A percentile compares a stretch with the other conserved stretches of the same genome.
Conservation (phyloP, 805 yeast genomes). For the Saccharomycopsis malanga region DNA sequence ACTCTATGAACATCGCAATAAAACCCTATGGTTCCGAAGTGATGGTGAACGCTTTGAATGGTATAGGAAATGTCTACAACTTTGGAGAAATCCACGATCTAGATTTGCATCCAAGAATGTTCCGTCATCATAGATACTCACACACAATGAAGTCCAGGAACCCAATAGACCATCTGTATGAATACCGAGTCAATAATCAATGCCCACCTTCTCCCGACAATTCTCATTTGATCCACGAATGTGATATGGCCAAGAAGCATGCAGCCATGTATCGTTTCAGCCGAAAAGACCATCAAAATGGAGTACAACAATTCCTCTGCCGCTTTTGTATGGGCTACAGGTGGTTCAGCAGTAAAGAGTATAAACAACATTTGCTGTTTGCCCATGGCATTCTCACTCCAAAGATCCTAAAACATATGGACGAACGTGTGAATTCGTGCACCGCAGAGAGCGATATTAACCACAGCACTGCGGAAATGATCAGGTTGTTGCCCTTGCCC, state of each 20-base stretch:
- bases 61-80: too few species aligned
- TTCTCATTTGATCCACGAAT: not conserved
- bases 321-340: slow-evolving; percentile 14
- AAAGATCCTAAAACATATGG: not conserved
- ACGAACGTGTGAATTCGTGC: not conserved
- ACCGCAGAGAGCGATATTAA: not conserved
- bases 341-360: slow-evolving; percentile 22
- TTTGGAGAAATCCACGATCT: too few species aligned
- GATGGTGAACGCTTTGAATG: too few species aligned
- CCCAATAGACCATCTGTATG: not conserved
- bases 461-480: not conserved
- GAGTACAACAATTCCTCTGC: slow-evolving; percentile 13
- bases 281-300: slow-evolving; percentile 4
- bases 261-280: slow-evolving; percentile 1
- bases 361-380: slow-evolving; percentile 24
- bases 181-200: slow-evolving; percentile 4
- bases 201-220: not conserved
- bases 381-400: slow-evolving; percentile 17
- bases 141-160: not conserved
- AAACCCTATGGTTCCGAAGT: too few species aligned
- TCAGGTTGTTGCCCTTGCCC: slow-evolving; percentile 11
- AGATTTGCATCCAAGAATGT: slow-evolving; percentile 16
- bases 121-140: not conserved
- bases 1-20: too few species aligned
- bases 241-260: not conserved